Percentiles rank a stretch among this genome's conserved stretches.
Evolutionary conservation across 768 basidiomycete genomes (phyloP).

Genomic region (Boletus rubropictus): DNA sequence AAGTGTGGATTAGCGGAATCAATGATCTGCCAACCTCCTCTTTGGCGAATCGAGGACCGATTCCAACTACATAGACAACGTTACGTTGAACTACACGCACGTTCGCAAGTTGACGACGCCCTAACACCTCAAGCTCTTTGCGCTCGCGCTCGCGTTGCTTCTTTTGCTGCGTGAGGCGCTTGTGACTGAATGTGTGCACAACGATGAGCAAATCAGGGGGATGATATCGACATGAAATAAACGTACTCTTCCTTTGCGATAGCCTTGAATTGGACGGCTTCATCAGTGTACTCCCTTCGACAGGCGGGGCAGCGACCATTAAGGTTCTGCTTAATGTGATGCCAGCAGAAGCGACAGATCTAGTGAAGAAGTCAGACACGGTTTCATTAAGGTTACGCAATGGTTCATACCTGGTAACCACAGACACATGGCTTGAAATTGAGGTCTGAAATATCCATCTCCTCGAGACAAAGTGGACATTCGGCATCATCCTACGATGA

Average conservation of each 20-base stretch:
- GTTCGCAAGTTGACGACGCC: constrained; percentile 82
- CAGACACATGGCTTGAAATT: constrained; percentile 99
- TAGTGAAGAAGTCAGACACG: constrained; percentile 30
- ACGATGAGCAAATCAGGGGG: constrained; percentile 13
- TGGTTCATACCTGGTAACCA: constrained; percentile 78
- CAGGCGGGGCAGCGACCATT: constrained; percentile 97
- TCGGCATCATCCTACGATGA: constrained; percentile 84
- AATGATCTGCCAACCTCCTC: constrained; percentile 69
- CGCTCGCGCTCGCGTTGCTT: constrained; percentile 91
- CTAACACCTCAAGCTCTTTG: constrained; percentile 86
- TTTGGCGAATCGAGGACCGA: constrained; percentile 89
- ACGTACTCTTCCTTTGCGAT: constrained; percentile 93
- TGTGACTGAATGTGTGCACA: constrained; percentile 55
- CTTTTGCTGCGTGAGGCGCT: constrained; percentile 92
- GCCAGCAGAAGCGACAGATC: constrained; percentile 99
- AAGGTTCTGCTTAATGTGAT: constrained; percentile 94
- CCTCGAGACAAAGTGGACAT: constrained; percentile 96
- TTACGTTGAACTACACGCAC: constrained; percentile 96
- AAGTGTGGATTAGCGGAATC: neutral
- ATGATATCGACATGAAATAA: neutral
- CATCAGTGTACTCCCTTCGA: constrained; percentile 86
- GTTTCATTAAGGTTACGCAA: constrained; percentile 17
- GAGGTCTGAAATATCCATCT: constrained; percentile 98
- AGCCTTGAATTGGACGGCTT: constrained; percentile 90
- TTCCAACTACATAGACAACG: constrained; percentile 93